These are phyloP conservation scores for Waltergamsia citrina DNA, from an alignment of 2,329 filamentous ascomycete species.

Conservation along the genomic window DNA sequence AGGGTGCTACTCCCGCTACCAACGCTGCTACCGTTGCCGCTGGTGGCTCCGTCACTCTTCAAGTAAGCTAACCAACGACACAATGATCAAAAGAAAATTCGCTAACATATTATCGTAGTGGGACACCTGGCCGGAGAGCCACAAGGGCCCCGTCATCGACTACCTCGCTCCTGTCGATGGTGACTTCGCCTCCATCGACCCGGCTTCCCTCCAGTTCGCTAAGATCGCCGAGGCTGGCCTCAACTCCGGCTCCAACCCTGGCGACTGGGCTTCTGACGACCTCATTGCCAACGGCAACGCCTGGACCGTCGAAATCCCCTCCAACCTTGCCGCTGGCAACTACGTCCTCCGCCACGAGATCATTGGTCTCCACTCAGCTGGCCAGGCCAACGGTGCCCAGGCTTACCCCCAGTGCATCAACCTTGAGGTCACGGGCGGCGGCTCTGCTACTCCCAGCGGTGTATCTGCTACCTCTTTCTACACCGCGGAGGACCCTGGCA, in stretches of 20 bases:
- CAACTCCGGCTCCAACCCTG: conserved; percentile 29
- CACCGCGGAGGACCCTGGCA: conserved; percentile 20
- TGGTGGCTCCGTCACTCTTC: conserved; percentile 44
- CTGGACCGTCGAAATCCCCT: conserved; percentile 37
- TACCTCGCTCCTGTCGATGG: conserved; percentile 45
- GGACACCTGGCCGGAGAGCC: conserved; percentile 54
- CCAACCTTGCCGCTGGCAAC: conserved; percentile 35
- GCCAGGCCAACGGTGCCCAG: conserved; percentile 29
- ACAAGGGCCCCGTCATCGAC: conserved; percentile 52
- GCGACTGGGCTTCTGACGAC: conserved; percentile 46
- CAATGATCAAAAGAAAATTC: not conserved
- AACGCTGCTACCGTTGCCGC: conserved; percentile 40
- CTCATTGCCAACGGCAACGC: conserved; percentile 34
- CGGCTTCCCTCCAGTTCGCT: conserved; percentile 42
- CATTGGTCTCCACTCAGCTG: conserved; percentile 42
- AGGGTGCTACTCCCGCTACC: conserved; percentile 26
- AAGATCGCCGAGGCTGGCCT: conserved; percentile 50
- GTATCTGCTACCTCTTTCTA: conserved; percentile 24
- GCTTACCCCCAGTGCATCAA: conserved; percentile 44
- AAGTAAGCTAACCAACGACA: not conserved
- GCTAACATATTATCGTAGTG: conserved; percentile 32
- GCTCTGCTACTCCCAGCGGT: conserved; percentile 13
- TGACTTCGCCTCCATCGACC: conserved; percentile 42
- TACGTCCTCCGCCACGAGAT: conserved; percentile 48
- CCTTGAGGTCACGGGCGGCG: conserved; percentile 32